Evolutionary conservation across 1,139 yeast species (phyloP), one percentile per base, ranked within the genome.

Genomic region (Sugiyamaella neomexicana): DNA sequence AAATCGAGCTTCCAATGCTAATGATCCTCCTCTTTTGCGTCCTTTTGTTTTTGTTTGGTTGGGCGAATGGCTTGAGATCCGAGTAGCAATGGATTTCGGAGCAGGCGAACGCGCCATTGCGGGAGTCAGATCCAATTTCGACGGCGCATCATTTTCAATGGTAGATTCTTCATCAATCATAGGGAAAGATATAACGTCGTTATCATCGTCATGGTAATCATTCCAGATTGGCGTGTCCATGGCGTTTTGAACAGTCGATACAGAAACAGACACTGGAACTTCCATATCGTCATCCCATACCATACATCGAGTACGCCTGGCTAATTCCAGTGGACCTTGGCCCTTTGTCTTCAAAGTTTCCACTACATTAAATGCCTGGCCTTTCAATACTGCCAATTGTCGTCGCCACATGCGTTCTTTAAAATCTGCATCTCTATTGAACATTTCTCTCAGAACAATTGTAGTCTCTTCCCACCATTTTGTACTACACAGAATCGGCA

Each of bases 341-440:
- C 78, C 77, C 1, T 76, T 74, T 42, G 75, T 70, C 62, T 81
- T 82, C 52, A 86, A 69, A 0, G 85, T 77, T 60, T 86, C 89
- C 3, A 85, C 86, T 6, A 86, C 85, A 61, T 85, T 85, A 69
- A 84, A 85, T 0, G 93, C 89, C 63, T 86, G 93, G 0, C 95
- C 95, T 64, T 86, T 86, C 62, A 86, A 63, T 1, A 86, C 86
- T 0, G 89, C 83, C 74, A 85, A 75, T 63, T 86, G 93, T 56
- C 80, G 79, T 42, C 71, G 72, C 84, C 88, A 86, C 82, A 85
- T 77, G 48, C 89, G 71, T 58, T 79, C 82, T 58, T 80, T 81
- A 66, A 85, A 85, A 58, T 84, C 88, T 1, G 77, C 68, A 64
- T 85, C 90, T 47, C 79, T 73, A 50, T 76, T 71, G 60, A 83